Evolutionary conservation across 371 early-diverging fungal species (phyloP), one percentile per base, ranked within the genome.

Genomic region (Lichtheimia ramosa): DNA sequence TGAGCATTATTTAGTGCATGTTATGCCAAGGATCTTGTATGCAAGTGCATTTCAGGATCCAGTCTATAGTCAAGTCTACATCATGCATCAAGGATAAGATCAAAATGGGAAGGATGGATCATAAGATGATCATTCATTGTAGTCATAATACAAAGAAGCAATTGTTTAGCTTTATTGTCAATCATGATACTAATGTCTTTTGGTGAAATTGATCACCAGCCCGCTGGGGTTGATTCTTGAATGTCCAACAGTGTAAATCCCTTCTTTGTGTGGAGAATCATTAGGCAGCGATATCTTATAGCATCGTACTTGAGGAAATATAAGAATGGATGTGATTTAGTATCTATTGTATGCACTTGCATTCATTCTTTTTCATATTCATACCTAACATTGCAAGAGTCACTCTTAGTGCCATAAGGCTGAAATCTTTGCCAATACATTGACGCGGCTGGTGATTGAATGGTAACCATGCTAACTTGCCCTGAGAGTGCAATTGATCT

Each of bases 401-500:
- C 2, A 63, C 55, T 20, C 51, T 41, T 21, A 63, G 68, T 46
- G 63, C 68, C 18, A 39, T 28, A 42, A 68, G 28, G 42, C 61
- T 60, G 40, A 68, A 68, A 43, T 64, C 58, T 40, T 57, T 60
- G 3, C 64, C 68, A 15, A 67, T 46, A 56, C 84, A 84, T 58
- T 73, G 65, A 46, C 81, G 71, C 7, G 68, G 56, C 23, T 81
- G 79, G 27, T 66, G 63, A 42, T 68, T 62, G 40, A 83, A 83
- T 8, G 81, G 77, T 7, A 75, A 49, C 73, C 72, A 83, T 8
- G 79, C 12, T 16, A 58, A 7, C 0, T 50, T 58, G 20, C 42
- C 58, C 8, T 65, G 53, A 3, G 20, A 21, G 34, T 34, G 0
- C 34, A 34, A 10, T 8, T 34, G 34, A 34, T 58, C 49, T 15